Percentiles rank a stretch among this genome's conserved stretches.
Evolutionary conservation across 306 rosid genomes (phyloP).

Genomic region (Lathyrus tuberosus): DNA sequence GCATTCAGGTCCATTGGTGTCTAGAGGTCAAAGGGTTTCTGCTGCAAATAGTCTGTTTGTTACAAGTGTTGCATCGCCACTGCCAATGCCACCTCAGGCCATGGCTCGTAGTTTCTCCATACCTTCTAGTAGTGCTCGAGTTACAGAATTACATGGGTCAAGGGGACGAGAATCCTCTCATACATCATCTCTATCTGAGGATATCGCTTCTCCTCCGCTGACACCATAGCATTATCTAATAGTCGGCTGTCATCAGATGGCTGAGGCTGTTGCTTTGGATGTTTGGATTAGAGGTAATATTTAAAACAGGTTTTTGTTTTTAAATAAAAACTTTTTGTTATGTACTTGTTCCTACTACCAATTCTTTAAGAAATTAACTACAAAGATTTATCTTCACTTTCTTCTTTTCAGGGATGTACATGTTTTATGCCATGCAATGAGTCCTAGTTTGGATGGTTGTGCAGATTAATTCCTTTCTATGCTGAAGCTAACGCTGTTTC

Average conservation of each 20-base stretch:
- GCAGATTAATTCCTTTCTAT: conserved; percentile 45
- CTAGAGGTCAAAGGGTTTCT: conserved; percentile 64
- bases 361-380: conserved; percentile 20
- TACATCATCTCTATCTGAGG: conserved; percentile 47
- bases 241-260: conserved; percentile 47
- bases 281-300: conserved; percentile 64
- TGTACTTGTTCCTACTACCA: conserved; percentile 1
- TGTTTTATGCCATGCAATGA: conserved; percentile 34
- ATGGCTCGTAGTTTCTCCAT: conserved; percentile 85
- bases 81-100: conserved; percentile 78
- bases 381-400: conserved; percentile 21
- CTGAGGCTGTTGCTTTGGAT: conserved; percentile 45
- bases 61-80: conserved; percentile 72
- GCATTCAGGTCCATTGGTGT: conserved; percentile 79
- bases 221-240: conserved; percentile 64
- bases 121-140: conserved; percentile 71
- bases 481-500: conserved; percentile 40
- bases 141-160: conserved; percentile 48
- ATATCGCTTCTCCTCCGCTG: conserved; percentile 67
- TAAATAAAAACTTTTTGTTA: neutral
- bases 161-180: conserved; percentile 54
- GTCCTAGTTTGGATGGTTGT: conserved; percentile 47
- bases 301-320: conserved; percentile 16
- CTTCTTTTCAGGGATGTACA: conserved; percentile 26
- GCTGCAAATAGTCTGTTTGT: conserved; percentile 46